These are phyloP conservation scores for Centella asiatica DNA, from an alignment of 129 eudicot species.

Conservation along the genomic window DNA sequence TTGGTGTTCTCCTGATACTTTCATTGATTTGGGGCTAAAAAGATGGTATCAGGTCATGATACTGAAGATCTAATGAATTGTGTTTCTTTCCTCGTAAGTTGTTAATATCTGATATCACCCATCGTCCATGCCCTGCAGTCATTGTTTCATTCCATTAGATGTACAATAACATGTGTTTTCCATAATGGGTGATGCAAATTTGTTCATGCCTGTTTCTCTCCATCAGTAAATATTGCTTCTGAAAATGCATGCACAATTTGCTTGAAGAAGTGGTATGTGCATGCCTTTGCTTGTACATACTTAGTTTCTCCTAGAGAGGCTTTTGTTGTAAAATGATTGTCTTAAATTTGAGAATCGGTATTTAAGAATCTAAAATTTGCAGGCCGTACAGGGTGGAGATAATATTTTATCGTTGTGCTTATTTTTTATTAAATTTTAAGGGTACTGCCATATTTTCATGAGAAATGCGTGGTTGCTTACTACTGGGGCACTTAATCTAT, in stretches of 20 bases:
- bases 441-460: too few relatives aligned
- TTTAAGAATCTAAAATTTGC: too few relatives aligned
- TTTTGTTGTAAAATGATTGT: not conserved
- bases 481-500: too few relatives aligned
- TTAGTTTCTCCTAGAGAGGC: not conserved
- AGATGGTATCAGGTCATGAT: constrained; percentile 1
- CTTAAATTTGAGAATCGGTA: not conserved
- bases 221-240: too few relatives aligned
- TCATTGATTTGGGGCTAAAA: constrained; percentile 25
- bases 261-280: too few relatives aligned
- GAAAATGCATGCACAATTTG: not conserved
- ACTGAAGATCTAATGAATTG: constrained; percentile 5
- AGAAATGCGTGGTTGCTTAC: too few relatives aligned
- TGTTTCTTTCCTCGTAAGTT: constrained; percentile 9
- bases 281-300: too few relatives aligned
- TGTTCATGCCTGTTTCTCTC: not conserved
- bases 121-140: not conserved
- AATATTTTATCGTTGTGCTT: too few relatives aligned
- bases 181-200: constrained; percentile 1
- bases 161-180: constrained; percentile 11
- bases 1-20: constrained; percentile 34
- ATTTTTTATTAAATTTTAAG: too few relatives aligned
- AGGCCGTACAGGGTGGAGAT: too few relatives aligned
- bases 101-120: not conserved
- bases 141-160: constrained; percentile 5